Conservation (phyloP, 2,329 filamentous ascomycete genomes). For the Talaromyces sp. region DNA sequence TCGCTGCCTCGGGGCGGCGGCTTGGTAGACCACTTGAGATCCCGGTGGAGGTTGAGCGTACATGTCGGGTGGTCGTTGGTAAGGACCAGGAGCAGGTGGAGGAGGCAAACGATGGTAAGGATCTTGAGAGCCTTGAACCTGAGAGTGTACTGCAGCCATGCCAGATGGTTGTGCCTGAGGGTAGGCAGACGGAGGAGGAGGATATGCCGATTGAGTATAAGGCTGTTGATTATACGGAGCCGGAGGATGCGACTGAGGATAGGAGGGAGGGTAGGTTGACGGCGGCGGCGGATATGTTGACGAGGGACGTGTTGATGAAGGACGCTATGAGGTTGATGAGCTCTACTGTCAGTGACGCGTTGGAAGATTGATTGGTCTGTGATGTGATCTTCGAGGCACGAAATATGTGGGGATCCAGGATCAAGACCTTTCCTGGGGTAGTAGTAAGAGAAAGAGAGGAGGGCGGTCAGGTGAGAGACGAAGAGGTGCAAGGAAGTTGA, state of each 20-base stretch:
- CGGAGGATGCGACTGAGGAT: conserved; percentile 15
- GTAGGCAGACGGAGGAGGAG: conserved; percentile 32
- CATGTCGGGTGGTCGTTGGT: conserved; percentile 40
- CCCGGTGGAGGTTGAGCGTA: conserved; percentile 36
- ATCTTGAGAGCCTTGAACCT: conserved; percentile 40
- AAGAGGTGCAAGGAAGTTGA: conserved; percentile 19
- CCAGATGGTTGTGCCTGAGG: conserved; percentile 29
- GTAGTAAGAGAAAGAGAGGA: not conserved
- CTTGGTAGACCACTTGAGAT: conserved; percentile 41
- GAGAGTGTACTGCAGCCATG: conserved; percentile 43
- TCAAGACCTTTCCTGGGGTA: not conserved
- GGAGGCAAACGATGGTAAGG: conserved; percentile 42
- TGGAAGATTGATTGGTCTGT: not conserved
- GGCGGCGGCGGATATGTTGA: conserved; percentile 14
- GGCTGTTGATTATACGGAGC: conserved; percentile 13
- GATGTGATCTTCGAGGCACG: not conserved
- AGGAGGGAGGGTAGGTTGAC: conserved; percentile 11
- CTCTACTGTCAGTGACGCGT: conserved; percentile 10
- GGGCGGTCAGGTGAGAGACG: conserved; percentile 14
- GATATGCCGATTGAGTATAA: conserved; percentile 17
- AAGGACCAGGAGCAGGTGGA: conserved; percentile 36
- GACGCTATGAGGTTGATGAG: conserved; percentile 14
- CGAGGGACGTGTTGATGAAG: conserved; percentile 17
- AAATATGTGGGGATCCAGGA: conserved; percentile 6
- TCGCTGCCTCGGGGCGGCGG: conserved; percentile 48